A percentile compares a stretch with the other conserved stretches of the same genome.
These are phyloP conservation scores for Botrytis tulipae DNA, from an alignment of 2,329 filamentous ascomycete genomes.

Conservation along the genomic window DNA sequence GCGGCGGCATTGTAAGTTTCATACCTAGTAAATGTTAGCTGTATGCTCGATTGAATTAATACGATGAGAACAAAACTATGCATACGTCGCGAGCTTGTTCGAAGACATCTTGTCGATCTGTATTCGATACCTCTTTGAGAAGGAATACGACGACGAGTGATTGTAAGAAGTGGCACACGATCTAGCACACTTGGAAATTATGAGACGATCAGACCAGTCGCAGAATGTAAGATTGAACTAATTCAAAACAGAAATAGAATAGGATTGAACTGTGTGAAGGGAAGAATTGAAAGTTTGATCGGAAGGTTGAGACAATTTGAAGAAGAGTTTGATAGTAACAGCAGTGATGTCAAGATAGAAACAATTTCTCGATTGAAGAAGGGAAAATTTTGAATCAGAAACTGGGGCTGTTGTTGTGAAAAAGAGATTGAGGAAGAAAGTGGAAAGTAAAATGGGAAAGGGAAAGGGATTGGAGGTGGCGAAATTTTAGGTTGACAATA, in stretches of 20 bases:
- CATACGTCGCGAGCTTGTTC: conserved; percentile 9
- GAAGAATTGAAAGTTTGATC: not conserved
- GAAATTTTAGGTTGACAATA: not conserved
- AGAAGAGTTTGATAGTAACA: not conserved
- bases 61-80: not conserved
- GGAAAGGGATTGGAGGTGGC: not conserved
- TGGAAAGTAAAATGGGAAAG: not conserved
- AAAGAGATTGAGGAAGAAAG: not conserved
- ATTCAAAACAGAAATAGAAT: not conserved
- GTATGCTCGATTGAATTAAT: not conserved
- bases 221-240: not conserved
- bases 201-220: not conserved
- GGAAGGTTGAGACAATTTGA: not conserved
- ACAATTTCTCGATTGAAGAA: not conserved
- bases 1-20: conserved; percentile 2
- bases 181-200: not conserved
- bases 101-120: not conserved
- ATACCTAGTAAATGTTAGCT: not conserved
- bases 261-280: too few relatives aligned
- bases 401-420: not conserved
- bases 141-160: not conserved
- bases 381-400: not conserved
- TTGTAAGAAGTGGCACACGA: not conserved
- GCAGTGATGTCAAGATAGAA: not conserved
- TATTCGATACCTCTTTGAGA: not conserved